phyloP scores from a whole-genome alignment of 176 grass and related monocot species.

The Oryza punctata region DNA sequence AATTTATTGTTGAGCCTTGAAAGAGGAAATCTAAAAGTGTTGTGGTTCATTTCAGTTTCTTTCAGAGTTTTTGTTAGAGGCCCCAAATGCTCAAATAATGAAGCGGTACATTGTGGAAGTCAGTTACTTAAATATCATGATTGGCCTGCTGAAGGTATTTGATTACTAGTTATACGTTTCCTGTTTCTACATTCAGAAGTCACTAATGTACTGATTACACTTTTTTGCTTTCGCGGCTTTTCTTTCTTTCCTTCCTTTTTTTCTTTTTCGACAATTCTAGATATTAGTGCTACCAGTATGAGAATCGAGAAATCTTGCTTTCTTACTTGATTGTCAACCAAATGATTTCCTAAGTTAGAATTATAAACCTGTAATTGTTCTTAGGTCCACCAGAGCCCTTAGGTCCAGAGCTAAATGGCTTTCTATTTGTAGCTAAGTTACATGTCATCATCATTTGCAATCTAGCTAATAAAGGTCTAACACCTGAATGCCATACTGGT shows the following conservation, averaged over 20 bases:
- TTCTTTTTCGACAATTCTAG: conserved; percentile 2
- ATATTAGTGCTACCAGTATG: conserved; percentile 14
- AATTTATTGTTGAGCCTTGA: conserved; percentile 18
- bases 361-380: not conserved
- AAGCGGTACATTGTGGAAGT: conserved; percentile 94
- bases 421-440: conserved; percentile 16
- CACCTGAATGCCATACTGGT: not conserved
- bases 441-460: conserved; percentile 22
- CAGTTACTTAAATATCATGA: conserved; percentile 74
- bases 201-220: not conserved
- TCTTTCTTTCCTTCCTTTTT: not conserved
- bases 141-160: conserved; percentile 86
- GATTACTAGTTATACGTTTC: conserved; percentile 32
- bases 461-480: not conserved
- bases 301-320: conserved; percentile 22
- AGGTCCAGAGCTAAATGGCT: conserved; percentile 11
- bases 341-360: conserved; percentile 6
- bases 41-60: conserved; percentile 68
- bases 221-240: conserved; percentile 14
- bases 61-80: conserved; percentile 93
- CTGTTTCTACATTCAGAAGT: conserved; percentile 22
- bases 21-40: conserved; percentile 25
- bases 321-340: not conserved
- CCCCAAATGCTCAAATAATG: conserved; percentile 95
- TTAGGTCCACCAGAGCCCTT: conserved; percentile 10